These are phyloP conservation scores for Larix kaempferi DNA, from an alignment of 75 land plant species.

Conservation along the genomic window DNA sequence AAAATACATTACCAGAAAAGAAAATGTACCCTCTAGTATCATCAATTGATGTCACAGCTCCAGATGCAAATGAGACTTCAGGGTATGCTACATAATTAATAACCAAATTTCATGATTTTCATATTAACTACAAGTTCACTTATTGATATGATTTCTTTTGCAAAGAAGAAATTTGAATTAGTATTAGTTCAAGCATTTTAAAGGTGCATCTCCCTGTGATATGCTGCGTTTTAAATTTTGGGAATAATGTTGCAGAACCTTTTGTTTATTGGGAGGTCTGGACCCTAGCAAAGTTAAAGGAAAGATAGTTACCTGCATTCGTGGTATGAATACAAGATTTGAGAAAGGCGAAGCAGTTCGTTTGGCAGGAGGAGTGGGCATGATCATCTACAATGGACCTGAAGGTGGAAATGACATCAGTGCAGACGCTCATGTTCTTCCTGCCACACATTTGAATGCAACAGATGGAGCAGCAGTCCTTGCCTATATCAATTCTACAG, in stretches of 20 bases:
- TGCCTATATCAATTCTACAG: conserved; percentile 31
- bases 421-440: conserved; percentile 57
- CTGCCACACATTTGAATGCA: conserved; percentile 32
- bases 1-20: not conserved
- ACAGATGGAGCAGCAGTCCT: conserved; percentile 15
- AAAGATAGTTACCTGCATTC: conserved; percentile 28
- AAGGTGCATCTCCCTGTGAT: no score
- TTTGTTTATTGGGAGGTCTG: conserved; percentile 13
- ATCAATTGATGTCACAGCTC: conserved; percentile 3
- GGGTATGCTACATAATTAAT: not conserved
- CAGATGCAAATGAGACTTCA: not conserved
- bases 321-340: conserved; percentile 14
- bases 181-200: no score
- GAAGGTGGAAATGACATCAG: conserved; percentile 16
- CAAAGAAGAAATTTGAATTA: no score
- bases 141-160: no score
- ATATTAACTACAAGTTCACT: no score
- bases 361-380: conserved; percentile 36
- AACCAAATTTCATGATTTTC: no score
- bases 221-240: no score
- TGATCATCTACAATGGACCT: conserved; percentile 25
- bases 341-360: conserved; percentile 13
- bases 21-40: conserved; percentile 21
- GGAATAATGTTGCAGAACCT: not conserved
- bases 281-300: conserved; percentile 28